Evolutionary conservation across 2,329 filamentous ascomycete genomes (phyloP).

Genomic region (Colletotrichum nymphaeae): DNA sequence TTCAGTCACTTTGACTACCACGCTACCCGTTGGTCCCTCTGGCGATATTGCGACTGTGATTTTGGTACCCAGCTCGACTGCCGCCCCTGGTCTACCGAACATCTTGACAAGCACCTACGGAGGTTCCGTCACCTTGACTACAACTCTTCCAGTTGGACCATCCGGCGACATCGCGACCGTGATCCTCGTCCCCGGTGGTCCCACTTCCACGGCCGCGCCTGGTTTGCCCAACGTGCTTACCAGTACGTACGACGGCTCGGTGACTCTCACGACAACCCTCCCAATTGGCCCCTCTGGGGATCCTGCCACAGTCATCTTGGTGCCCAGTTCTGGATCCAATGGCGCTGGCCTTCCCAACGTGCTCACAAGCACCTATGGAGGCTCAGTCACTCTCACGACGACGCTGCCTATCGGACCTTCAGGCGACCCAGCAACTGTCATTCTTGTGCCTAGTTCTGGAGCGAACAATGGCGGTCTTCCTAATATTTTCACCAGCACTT

Average conservation of each 20-base stretch:
- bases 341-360: neutral
- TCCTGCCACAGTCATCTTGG: neutral
- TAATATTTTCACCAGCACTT: neutral
- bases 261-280: neutral
- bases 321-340: neutral
- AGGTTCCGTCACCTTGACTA: constrained; percentile 5
- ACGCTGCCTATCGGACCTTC: neutral
- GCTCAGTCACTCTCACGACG: neutral
- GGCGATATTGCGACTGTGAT: neutral
- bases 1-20: neutral
- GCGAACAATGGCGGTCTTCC: neutral
- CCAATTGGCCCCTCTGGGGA: neutral
- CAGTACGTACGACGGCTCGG: neutral
- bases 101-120: constrained; percentile 6
- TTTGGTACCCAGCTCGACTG: neutral
- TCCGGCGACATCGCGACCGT: neutral
- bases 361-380: neutral
- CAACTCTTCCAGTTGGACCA: neutral
- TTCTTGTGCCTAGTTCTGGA: neutral
- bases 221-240: neutral
- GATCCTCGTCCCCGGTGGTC: neutral
- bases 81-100: neutral
- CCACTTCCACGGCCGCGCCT: neutral
- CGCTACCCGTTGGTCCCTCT: neutral
- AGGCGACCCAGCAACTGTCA: neutral